Base-by-base conservation (phyloP, 768 basidiomycete genomes). In the Mrakia gelida region DNA sequence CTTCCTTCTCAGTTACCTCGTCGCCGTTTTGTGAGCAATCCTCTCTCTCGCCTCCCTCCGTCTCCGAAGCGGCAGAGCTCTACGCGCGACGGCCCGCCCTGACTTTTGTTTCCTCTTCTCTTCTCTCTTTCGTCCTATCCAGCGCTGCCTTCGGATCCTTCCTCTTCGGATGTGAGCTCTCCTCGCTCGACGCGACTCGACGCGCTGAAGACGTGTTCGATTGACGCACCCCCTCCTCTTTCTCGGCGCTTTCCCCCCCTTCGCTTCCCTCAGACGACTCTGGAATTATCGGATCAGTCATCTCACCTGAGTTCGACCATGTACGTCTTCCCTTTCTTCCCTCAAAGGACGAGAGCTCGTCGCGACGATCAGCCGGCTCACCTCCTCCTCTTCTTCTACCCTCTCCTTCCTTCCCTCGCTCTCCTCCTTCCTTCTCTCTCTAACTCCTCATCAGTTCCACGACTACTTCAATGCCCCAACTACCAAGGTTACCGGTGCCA, bases 201-300 rank as follows among this genome's bases (percentile, higher is more conserved):
- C n/a, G n/a, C n/a, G n/a, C n/a, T n/a, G n/a, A n/a, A n/a, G n/a
- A n/a, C n/a, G n/a, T n/a, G n/a, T n/a, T n/a, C n/a, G n/a, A n/a
- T n/a, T n/a, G n/a, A n/a, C n/a, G n/a, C n/a, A n/a, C n/a, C n/a
- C n/a, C n/a, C n/a, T n/a, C n/a, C n/a, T n/a, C n/a, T n/a, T n/a
- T n/a, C n/a, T n/a, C n/a, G n/a, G n/a, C n/a, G n/a, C n/a, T n/a
- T n/a, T n/a, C n/a, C n/a, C n/a, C n/a, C n/a, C n/a, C n/a, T n/a
- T n/a, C n/a, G n/a, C n/a, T n/a, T n/a, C n/a, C n/a, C n/a, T n/a
- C n/a, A n/a, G n/a, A 71, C 49, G 70, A 71, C 70, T 71, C 70
- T 45, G 70, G 70, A 45, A 71, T 71, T 32, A 71, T 71, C 41
- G 41, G 43, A n/a, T 71, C 70, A 9, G 70, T 71, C 41, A 71